Conservation (phyloP, 805 yeast genomes). For the Yamadazyma paraphyllophila region DNA sequence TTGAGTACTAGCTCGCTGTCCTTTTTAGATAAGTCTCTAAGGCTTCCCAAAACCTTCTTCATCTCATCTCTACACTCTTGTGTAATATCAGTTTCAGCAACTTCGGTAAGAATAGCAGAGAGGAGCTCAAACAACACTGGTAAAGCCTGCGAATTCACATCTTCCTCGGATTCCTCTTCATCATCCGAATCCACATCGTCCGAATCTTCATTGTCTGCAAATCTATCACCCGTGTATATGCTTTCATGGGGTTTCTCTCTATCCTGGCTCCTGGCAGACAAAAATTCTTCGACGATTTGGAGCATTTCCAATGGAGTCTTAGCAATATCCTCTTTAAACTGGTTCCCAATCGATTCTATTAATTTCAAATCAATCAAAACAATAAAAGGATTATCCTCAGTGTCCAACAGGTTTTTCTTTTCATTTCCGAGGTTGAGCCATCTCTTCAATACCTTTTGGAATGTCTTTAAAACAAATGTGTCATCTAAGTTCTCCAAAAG, state of each 20-base stretch:
- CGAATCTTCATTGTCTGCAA: slow-evolving; percentile 11
- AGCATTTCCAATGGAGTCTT: slow-evolving; percentile 58
- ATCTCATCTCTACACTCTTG: slow-evolving; percentile 24
- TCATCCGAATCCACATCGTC: slow-evolving; percentile 26
- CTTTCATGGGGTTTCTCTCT: too few species aligned
- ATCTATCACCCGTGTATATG: slow-evolving; percentile 27
- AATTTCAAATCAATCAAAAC: slow-evolving; percentile 60
- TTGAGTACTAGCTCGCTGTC: slow-evolving; percentile 8
- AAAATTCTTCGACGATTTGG: slow-evolving; percentile 31
- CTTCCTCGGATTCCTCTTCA: slow-evolving; percentile 23
- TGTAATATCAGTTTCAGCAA: slow-evolving; percentile 20
- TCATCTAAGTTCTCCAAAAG: slow-evolving; percentile 53
- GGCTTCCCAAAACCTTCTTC: slow-evolving; percentile 25
- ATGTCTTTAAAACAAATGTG: slow-evolving; percentile 41
- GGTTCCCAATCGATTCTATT: slow-evolving; percentile 58
- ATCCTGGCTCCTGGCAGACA: slow-evolving; percentile 7
- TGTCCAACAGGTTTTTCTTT: slow-evolving; percentile 10
- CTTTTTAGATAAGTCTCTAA: slow-evolving; percentile 16
- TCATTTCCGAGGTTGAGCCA: slow-evolving; percentile 47
- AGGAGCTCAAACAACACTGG: slow-evolving; percentile 34
- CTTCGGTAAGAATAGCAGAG: slow-evolving; percentile 37
- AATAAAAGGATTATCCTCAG: slow-evolving; percentile 48
- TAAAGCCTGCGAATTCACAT: slow-evolving; percentile 16
- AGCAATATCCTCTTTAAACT: slow-evolving; percentile 56
- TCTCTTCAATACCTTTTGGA: slow-evolving; percentile 51